Percentiles rank a stretch among this genome's conserved stretches.
phyloP scores from a whole-genome alignment of 2,329 filamentous ascomycete genomes.

The Fusarium virguliforme region DNA sequence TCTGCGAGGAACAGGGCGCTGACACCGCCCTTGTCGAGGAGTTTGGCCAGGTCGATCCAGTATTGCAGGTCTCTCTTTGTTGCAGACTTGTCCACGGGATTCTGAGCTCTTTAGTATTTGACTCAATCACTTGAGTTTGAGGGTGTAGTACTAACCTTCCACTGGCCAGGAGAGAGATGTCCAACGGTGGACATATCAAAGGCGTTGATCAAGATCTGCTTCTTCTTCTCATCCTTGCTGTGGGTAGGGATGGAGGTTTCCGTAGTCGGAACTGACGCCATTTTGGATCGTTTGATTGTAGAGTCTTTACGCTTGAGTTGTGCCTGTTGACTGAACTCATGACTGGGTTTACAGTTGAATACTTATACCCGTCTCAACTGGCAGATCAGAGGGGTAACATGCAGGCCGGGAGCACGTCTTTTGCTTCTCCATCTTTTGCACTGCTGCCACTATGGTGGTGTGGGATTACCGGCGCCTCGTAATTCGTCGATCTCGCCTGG shows the following conservation, averaged over 20 bases:
- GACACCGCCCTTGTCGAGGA: slow-evolving; percentile 74
- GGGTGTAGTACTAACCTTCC: slow-evolving; percentile 65
- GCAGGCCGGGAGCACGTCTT: slow-evolving; percentile 14
- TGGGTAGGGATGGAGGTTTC: not conserved
- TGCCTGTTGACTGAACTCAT: not conserved
- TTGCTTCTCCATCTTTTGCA: not conserved
- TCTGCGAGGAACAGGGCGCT: slow-evolving; percentile 78
- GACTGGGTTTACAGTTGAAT: not conserved
- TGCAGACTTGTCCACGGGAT: slow-evolving; percentile 73
- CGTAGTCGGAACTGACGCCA: not conserved
- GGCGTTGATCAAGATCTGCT: slow-evolving; percentile 72
- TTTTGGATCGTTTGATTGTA: not conserved
- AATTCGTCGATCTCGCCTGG: slow-evolving; percentile 1
- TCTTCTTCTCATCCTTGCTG: slow-evolving; percentile 28
- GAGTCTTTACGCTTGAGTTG: not conserved
- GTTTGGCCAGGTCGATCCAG: slow-evolving; percentile 75
- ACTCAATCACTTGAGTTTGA: not conserved
- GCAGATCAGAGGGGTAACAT: slow-evolving; percentile 1
- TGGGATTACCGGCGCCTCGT: not conserved
- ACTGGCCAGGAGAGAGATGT: slow-evolving; percentile 77
- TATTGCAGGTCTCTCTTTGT: slow-evolving; percentile 74
- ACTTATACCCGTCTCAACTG: slow-evolving; percentile 11
- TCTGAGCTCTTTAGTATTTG: slow-evolving; percentile 56
- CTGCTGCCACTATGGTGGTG: not conserved
- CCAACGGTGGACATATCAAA: slow-evolving; percentile 78